phyloP scores from a whole-genome alignment of 148 eudicot species.

The Chenopodium album region DNA sequence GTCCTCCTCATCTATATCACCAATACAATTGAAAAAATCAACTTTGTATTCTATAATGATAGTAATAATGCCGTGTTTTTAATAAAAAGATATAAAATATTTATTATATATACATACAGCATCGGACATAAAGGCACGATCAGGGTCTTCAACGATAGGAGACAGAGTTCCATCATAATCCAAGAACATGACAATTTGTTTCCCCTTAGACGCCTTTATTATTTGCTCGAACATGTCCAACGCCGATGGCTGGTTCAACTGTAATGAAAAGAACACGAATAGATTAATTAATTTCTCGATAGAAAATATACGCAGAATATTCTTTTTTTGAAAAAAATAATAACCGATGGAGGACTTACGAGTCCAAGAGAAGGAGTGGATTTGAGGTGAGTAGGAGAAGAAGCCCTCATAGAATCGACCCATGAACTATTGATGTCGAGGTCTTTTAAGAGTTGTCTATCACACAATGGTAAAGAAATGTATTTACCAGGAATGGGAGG shows the following conservation, averaged over 20 bases:
- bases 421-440: constrained; percentile 51
- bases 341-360: constrained; percentile 27
- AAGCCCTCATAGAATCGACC: constrained; percentile 85
- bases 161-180: constrained; percentile 95
- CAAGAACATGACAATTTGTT: constrained; percentile 77
- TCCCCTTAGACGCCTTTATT: constrained; percentile 73
- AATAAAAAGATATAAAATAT: too few relatives aligned
- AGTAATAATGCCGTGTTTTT: too few relatives aligned
- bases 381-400: constrained; percentile 67
- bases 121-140: constrained; percentile 80
- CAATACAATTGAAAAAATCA: too few relatives aligned
- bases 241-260: constrained; percentile 48
- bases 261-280: background rate
- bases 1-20: constrained; percentile 74
- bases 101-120: constrained; percentile 34
- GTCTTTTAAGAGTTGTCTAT: constrained; percentile 48
- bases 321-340: too few relatives aligned
- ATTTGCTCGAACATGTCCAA: constrained; percentile 81
- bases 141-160: constrained; percentile 82
- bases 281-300: too few relatives aligned
- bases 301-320: too few relatives aligned
- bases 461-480: constrained; percentile 34
- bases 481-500: constrained; percentile 42
- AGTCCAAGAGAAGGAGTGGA: constrained; percentile 37
- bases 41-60: too few relatives aligned